phyloP scores from a whole-genome alignment of 306 rosid species.

The Vicia villosa region DNA sequence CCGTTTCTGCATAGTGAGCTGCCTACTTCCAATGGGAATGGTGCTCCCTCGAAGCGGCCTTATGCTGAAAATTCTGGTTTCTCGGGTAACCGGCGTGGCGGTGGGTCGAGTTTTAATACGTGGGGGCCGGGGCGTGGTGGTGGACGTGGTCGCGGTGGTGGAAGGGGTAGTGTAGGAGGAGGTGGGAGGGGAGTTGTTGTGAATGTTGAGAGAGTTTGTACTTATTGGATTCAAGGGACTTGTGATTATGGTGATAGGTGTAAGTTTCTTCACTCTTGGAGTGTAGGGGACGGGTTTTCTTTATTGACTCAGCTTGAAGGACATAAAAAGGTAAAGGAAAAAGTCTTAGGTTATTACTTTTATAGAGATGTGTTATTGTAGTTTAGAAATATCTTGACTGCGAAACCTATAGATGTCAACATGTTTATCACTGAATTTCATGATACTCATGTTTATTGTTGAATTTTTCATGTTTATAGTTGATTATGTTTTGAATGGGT shows the following conservation, averaged over 20 bases:
- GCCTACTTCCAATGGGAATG: constrained; percentile 52
- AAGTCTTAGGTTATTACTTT: not conserved
- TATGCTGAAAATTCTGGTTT: constrained; percentile 51
- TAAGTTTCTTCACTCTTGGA: constrained; percentile 84
- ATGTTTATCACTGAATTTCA: constrained; percentile 20
- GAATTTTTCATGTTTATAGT: constrained; percentile 1
- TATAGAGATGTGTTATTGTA: constrained; percentile 7
- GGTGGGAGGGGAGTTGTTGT: constrained; percentile 52
- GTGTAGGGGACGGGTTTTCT: constrained; percentile 77
- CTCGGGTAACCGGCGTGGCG: constrained; percentile 53
- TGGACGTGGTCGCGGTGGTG: constrained; percentile 47
- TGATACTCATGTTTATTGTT: constrained; percentile 1
- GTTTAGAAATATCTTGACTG: not conserved
- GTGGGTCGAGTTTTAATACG: constrained; percentile 46
- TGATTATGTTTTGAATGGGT: constrained; percentile 1
- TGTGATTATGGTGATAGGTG: constrained; percentile 81
- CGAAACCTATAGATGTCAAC: not conserved
- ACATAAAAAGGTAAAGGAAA: constrained; percentile 64
- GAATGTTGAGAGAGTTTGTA: constrained; percentile 73
- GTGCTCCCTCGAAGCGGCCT: constrained; percentile 65
- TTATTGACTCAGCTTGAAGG: constrained; percentile 85
- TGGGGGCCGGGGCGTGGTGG: constrained; percentile 68
- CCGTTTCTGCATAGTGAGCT: constrained; percentile 71
- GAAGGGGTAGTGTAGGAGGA: constrained; percentile 15
- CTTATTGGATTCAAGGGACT: constrained; percentile 76